Evolutionary conservation across 108 stramenopile genomes (phyloP).

Genomic region (Cyclostephanos tholiformis): DNA sequence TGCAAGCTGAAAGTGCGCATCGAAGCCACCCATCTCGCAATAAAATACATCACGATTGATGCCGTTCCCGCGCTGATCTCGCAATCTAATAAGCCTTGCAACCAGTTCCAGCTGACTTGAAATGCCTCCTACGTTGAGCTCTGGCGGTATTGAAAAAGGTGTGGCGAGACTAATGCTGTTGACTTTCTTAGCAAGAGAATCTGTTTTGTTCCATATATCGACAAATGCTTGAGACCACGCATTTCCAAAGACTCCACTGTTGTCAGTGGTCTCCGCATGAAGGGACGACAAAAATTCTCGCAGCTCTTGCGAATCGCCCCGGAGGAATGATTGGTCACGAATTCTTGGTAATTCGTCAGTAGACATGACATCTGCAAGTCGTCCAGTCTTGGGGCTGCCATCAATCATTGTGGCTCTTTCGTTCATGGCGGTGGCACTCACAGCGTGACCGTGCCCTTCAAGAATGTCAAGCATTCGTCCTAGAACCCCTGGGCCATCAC

Average conservation of each 20-base stretch:
- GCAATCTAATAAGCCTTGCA: conserved; percentile 47
- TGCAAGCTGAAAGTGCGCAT: conserved; percentile 57
- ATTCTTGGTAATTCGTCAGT: conserved; percentile 20
- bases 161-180: conserved; percentile 10
- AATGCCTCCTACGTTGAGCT: conserved; percentile 20
- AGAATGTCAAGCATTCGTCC: conserved; percentile 53
- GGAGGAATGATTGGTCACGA: conserved; percentile 14
- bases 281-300: conserved; percentile 24
- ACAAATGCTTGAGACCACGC: conserved; percentile 48
- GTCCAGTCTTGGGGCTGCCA: conserved; percentile 34
- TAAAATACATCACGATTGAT: conserved; percentile 71
- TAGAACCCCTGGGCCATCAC: conserved; percentile 43
- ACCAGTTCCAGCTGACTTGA: conserved; percentile 35
- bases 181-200: conserved; percentile 8
- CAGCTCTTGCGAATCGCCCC: conserved; percentile 20
- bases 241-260: conserved; percentile 44
- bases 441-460: conserved; percentile 26
- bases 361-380: conserved; percentile 40
- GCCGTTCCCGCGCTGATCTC: conserved; percentile 33
- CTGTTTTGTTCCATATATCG: conserved; percentile 35
- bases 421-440: conserved; percentile 40
- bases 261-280: conserved; percentile 22
- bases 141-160: not conserved
- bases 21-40: conserved; percentile 60
- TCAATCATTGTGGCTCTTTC: conserved; percentile 35